A percentile compares a stretch with the other conserved stretches of the same genome.
Evolutionary conservation across 805 yeast species (phyloP).

Genomic region (Wickerhamomyces alni): DNA sequence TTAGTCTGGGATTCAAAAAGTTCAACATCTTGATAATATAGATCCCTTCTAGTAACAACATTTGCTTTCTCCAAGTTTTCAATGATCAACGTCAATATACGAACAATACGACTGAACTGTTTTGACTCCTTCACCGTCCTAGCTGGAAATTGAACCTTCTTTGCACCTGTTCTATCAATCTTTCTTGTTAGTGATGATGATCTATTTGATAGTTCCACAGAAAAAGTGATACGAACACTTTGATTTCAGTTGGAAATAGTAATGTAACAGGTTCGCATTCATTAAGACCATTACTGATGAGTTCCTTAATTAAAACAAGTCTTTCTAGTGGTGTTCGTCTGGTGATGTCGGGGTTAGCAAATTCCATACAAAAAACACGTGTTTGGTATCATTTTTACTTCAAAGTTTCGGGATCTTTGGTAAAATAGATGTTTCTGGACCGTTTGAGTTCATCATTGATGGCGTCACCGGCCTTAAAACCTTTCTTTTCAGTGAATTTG

Average conservation of each 20-base stretch:
- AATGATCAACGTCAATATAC: constrained; percentile 10
- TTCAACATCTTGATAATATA: constrained; percentile 57
- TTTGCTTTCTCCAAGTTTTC: constrained; percentile 11
- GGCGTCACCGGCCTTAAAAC: neutral
- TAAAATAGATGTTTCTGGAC: neutral
- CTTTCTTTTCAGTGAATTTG: neutral
- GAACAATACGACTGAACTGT: constrained; percentile 9
- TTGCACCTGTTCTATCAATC: neutral
- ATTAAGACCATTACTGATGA: neutral
- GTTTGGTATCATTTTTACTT: neutral
- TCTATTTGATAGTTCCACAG: no score
- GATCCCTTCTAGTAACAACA: constrained; percentile 42
- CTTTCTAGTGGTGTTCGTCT: neutral
- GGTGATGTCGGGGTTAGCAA: neutral
- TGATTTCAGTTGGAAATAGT: neutral
- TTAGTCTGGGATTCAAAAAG: constrained; percentile 40
- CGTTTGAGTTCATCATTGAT: neutral
- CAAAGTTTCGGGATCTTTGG: neutral
- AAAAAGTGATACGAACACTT: neutral
- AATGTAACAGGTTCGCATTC: neutral
- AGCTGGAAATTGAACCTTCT: constrained; percentile 13
- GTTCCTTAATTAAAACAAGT: neutral
- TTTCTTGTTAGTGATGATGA: no score
- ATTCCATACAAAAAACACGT: no score
- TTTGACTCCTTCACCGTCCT: constrained; percentile 1